Evolutionary conservation across 1,139 yeast species (phyloP).

Genomic region (Meyerozyma sp.): DNA sequence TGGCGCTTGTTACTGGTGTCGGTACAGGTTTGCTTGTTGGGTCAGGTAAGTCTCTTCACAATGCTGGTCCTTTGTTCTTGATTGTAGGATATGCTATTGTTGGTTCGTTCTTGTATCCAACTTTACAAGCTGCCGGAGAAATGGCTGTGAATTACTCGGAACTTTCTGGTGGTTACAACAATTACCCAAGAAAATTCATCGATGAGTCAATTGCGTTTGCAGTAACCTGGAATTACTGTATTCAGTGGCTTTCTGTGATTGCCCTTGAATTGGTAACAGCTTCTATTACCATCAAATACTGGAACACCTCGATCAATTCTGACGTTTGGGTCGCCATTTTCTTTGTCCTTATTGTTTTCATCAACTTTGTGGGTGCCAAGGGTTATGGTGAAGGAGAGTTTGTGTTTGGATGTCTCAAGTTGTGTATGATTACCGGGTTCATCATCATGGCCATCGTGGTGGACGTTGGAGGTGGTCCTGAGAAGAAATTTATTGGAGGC

Average conservation of each 20-base stretch:
- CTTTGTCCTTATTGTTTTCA: conserved; percentile 29
- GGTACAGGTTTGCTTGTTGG: conserved; percentile 42
- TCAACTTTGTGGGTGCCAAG: conserved; percentile 43
- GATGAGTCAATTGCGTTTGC: conserved; percentile 37
- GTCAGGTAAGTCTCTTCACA: conserved; percentile 26
- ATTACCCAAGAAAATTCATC: conserved; percentile 33
- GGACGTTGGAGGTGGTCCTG: conserved; percentile 24
- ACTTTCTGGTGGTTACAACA: conserved; percentile 37
- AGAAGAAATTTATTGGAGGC: conserved; percentile 18
- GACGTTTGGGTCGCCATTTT: conserved; percentile 46
- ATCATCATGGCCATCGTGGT: conserved; percentile 20
- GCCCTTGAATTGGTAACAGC: conserved; percentile 40
- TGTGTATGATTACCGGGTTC: conserved; percentile 23
- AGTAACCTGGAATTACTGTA: conserved; percentile 38
- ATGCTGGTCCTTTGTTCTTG: conserved; percentile 33
- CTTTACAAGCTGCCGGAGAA: conserved; percentile 40
- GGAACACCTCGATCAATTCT: conserved; percentile 16
- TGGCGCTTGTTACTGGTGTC: conserved; percentile 36
- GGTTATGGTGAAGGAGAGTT: conserved; percentile 50
- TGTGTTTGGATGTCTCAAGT: conserved; percentile 21
- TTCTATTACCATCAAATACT: conserved; percentile 29
- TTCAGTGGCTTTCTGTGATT: conserved; percentile 38
- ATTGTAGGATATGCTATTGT: conserved; percentile 33
- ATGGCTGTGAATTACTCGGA: conserved; percentile 36
- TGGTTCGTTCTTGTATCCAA: conserved; percentile 35